Base-by-base conservation (phyloP, 345 rosid genomes). In the Eucalyptus sp. region DNA sequence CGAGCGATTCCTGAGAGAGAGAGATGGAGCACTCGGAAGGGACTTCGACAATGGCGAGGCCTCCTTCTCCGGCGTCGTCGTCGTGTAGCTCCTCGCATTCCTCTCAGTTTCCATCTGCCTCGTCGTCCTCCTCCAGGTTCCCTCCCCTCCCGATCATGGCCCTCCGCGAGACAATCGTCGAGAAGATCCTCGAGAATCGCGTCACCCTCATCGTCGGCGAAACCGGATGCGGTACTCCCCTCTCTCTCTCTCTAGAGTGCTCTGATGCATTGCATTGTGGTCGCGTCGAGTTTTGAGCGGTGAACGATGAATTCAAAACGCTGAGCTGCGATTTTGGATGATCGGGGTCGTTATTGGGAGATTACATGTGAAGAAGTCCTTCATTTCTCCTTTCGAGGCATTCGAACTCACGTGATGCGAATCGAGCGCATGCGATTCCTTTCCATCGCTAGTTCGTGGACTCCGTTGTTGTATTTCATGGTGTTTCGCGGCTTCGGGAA, bases 141-240 rank as follows among this genome's bases (percentile, higher is more conserved):
- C 91, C 95, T 13, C 88, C 95, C 25, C 97, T 97, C 48, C 99
- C 99, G 1, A 91, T 96, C 68, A 91, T 93, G 96, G 92, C 96
- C 49, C 92, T 95, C 89, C 93, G 90, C 88, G 91, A 87, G 89
- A 96, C 89, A 89, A 96, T 97, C 90, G 92, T 96, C 88, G 99
- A 96, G 62, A 97, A 97, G 93, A 93, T 96, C 88, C 87, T 90
- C 89, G 95, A 95, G 90, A 97, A 96, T 95, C 98, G 98, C 90
- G 99, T 97, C 91, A 97, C 99, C 90, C 97, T 97, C 88, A 96
- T 96, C 87, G 95, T 97, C 89, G 99, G 99, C 79, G 99, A 96
- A 49, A 94, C 99, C n/a, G 99, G 99, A 88, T 97, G 99, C 93
- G 99, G 99, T 96, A 89, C 86, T 85, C 88, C 14, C 50, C 81